Evolutionary conservation across 2,329 filamentous ascomycete species (phyloP), one percentile per base, ranked within the genome.

Genomic region (Dryadomyces quercivorus): DNA sequence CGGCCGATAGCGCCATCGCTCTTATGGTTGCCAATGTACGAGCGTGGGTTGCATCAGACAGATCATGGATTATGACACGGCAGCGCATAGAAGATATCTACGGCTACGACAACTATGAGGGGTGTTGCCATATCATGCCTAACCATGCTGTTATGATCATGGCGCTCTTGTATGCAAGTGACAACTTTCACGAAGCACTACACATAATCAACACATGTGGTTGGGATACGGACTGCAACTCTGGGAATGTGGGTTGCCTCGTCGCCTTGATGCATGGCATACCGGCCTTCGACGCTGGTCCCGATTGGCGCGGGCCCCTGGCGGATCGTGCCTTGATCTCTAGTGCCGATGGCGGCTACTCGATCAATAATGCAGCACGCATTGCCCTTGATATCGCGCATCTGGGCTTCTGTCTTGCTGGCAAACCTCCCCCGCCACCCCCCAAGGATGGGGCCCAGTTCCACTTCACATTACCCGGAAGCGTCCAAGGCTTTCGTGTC

Each of bases 151-250:
- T 69, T 46, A 67, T 67, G 65, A 61, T 67, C 45, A 61, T 67
- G 61, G 54, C 65, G 1, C 55, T 69, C 8, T 49, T 68, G 5
- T 67, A 66, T 21, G 64, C 58, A 1, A 62, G 62, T 2, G 56
- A 64, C 40, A 57, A 64, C 45, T 69, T 68, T 44, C 55, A 63
- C 26, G 61, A 64, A 44, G 66, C 66, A 1, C 66, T 69, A 63
- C 66, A 68, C 52, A 66, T 69, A 44, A 59, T 67, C 54, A 67
- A 67, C 53, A 69, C 65, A 1, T 63, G 62, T 47, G 66, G 66
- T 52, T 70, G 68, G 67, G 68, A 69, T 57, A 70, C 68, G 1
- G 67, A 69, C 55, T 69, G 67, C 59, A 70, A 69, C 49, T 66
- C 67, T 3, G 68, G 68, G 1, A 70, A 69, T 46, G 55, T 70